Base-by-base conservation (phyloP, 2,329 filamentous ascomycete genomes). In the Trichophyton verrucosum region DNA sequence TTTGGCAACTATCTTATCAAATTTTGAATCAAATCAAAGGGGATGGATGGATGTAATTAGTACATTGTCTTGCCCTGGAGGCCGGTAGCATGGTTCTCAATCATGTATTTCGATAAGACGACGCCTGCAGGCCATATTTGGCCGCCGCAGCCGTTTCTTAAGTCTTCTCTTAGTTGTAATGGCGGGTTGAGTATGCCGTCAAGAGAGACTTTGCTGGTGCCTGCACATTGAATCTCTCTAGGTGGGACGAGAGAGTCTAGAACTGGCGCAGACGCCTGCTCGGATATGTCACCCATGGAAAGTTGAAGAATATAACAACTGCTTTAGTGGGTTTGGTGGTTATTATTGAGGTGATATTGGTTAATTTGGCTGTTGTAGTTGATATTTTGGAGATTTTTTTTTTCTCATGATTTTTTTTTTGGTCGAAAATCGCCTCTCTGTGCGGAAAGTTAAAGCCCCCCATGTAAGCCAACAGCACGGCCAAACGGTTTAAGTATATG, bases 61-160 rank as follows among this genome's bases (percentile, higher is more conserved):
- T 56, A 95, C 89, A 95, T 90, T 74, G 83, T 82, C 65, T 88
- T 86, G 61, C 82, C 77, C 61, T 74, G 74, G 64, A 95, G 73
- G 65, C 82, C 77, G n/a, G 81, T 75, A 64, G 77, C 78, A 67
- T 89, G 87, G 69, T 86, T 86, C 59, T 86, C 82, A 62, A 97
- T 79, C 81, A 97, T 82, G 71, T 97, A 95, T 73, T 87, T 89
- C 20, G 88, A 83, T 59, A 99, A 79, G 15, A 94, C 83, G 84
- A 95, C 88, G 9, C 94, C 94, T 0, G 92, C 92, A 2, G 91
- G 92, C 94, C 94, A 97, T 9, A 95, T 81, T 74, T 95, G 89
- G 1, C 94, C 94, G 57, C 94, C 94, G 73, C 94, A 97, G 63
- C 94, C 94, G 64, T 88, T 84, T 61, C 83, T 84, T 56, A 96